These are phyloP conservation scores for Lizonia empirigonia DNA, from an alignment of 2,329 filamentous ascomycete genomes.

Conservation along the genomic window DNA sequence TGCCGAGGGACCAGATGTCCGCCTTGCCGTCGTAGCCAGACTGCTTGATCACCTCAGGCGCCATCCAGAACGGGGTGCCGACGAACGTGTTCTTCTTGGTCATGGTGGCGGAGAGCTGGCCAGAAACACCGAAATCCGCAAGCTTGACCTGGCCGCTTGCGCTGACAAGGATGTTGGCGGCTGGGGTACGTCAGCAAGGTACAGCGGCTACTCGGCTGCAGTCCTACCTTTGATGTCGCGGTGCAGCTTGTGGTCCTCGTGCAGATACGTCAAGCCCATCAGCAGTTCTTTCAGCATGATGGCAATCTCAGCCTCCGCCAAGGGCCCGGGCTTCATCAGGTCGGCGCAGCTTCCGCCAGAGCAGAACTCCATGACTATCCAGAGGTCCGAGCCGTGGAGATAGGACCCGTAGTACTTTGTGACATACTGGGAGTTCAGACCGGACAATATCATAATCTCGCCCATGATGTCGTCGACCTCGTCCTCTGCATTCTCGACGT, in stretches of 20 bases:
- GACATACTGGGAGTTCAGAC: constrained; percentile 93
- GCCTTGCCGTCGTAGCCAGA: constrained; percentile 98
- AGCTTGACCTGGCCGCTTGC: constrained; percentile 95
- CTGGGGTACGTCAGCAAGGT: constrained; percentile 54
- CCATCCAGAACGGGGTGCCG: constrained; percentile 99
- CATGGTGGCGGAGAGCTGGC: constrained; percentile 96
- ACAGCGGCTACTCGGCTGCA: too few relatives aligned
- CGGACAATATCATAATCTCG: constrained; percentile 95
- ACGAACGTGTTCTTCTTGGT: constrained; percentile 99
- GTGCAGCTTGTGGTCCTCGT: constrained; percentile 94
- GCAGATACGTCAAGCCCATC: constrained; percentile 88
- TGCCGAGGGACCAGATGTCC: constrained; percentile 96
- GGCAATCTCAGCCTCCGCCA: constrained; percentile 94
- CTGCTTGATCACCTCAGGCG: constrained; percentile 97
- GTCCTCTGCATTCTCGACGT: constrained; percentile 98
- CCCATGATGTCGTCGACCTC: constrained; percentile 99
- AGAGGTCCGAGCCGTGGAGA: constrained; percentile 92
- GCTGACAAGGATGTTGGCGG: constrained; percentile 88
- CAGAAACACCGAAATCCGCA: constrained; percentile 95
- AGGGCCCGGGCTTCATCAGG: constrained; percentile 89
- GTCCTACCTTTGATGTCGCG: constrained; percentile 87
- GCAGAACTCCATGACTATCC: constrained; percentile 99
- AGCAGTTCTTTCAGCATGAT: constrained; percentile 92
- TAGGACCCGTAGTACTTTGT: constrained; percentile 98
- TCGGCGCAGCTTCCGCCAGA: constrained; percentile 96